Percentiles rank a stretch among this genome's conserved stretches.
phyloP scores from a whole-genome alignment of 352 stramenopile species.

The Phytophthora rubi region DNA sequence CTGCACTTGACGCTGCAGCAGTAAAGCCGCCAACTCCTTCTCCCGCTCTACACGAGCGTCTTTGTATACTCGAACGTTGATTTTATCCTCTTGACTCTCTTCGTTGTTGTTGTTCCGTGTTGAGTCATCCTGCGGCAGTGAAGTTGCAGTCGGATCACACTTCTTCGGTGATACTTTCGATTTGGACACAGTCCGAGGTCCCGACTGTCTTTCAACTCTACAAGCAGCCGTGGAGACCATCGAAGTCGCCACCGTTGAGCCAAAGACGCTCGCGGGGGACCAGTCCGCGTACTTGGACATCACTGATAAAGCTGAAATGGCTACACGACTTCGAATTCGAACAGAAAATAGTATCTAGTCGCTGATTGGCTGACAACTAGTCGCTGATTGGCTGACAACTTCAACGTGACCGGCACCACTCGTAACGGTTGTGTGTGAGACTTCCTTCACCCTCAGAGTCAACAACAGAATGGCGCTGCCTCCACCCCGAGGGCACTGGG shows the following conservation, averaged over 20 bases:
- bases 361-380: constrained; percentile 16
- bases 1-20: constrained; percentile 33
- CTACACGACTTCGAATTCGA: background rate
- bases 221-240: background rate
- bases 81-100: background rate
- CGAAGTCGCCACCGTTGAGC: constrained; percentile 14
- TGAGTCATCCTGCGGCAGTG: background rate
- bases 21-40: constrained; percentile 14
- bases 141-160: background rate
- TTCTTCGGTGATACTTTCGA: constrained; percentile 16
- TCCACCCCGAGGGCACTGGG: constrained; percentile 40
- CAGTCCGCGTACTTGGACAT: constrained; percentile 40
- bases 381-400: constrained; percentile 24
- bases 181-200: constrained; percentile 4
- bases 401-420: constrained; percentile 16
- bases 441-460: background rate
- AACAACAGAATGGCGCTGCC: constrained; percentile 27
- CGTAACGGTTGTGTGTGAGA: constrained; percentile 18
- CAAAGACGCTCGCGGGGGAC: constrained; percentile 57
- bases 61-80: background rate
- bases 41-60: constrained; percentile 3
- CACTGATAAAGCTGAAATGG: constrained; percentile 13
- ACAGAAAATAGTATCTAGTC: constrained; percentile 5
- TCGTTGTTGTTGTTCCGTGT: constrained; percentile 24
- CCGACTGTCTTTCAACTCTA: background rate